Evolutionary conservation across 768 basidiomycete species (phyloP).

Genomic region (Serpula lacrymans): DNA sequence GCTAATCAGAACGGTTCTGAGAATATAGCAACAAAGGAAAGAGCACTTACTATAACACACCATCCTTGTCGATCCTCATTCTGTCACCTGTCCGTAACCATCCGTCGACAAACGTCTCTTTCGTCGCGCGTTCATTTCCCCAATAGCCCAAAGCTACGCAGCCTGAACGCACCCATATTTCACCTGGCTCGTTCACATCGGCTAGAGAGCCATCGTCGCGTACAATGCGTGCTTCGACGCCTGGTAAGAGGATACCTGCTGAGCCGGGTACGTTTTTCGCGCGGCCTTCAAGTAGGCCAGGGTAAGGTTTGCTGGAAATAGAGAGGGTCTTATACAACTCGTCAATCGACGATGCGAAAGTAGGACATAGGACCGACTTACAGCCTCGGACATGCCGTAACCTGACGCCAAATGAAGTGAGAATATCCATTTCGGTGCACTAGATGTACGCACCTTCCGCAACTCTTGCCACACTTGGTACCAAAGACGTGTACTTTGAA

Average conservation of each 20-base stretch:
- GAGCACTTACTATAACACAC: slow-evolving; percentile 59
- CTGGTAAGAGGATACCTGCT: slow-evolving; percentile 59
- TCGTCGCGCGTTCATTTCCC: slow-evolving; percentile 65
- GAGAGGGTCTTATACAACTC: slow-evolving; percentile 48
- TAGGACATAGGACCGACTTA: slow-evolving; percentile 28
- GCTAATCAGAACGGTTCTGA: too few species aligned
- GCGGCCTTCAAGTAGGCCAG: slow-evolving; percentile 45
- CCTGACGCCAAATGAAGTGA: slow-evolving; percentile 32
- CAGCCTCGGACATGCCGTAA: slow-evolving; percentile 70
- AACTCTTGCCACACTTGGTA: slow-evolving; percentile 32
- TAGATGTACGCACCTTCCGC: slow-evolving; percentile 41
- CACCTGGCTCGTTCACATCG: slow-evolving; percentile 55
- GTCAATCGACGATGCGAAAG: background rate
- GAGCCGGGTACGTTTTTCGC: slow-evolving; percentile 38
- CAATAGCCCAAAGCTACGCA: slow-evolving; percentile 69
- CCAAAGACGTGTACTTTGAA: slow-evolving; percentile 34
- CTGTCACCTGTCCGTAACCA: slow-evolving; percentile 78
- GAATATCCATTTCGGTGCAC: too few species aligned
- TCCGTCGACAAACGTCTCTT: slow-evolving; percentile 61
- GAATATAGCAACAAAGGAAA: background rate
- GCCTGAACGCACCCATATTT: slow-evolving; percentile 55
- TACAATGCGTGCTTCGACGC: slow-evolving; percentile 60
- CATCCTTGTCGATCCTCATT: slow-evolving; percentile 57
- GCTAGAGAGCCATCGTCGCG: slow-evolving; percentile 58
- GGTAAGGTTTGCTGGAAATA: slow-evolving; percentile 39